Evolutionary conservation across 352 stramenopile species (phyloP).

Genomic region (Blastocystis hominis): DNA sequence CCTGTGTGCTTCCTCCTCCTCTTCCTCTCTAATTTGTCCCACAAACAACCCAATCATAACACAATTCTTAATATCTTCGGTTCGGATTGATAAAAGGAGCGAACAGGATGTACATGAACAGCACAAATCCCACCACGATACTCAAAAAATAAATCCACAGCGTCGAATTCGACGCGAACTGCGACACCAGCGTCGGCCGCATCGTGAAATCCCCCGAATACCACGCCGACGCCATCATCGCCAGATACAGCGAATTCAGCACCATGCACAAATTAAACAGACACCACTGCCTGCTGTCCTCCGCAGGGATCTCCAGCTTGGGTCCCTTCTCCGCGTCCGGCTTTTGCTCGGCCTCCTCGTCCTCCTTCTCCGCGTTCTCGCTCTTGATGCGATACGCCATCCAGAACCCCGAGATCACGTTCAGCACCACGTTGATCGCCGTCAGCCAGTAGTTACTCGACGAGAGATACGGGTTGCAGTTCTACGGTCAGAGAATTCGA

Average conservation of each 20-base stretch:
- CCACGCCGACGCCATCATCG: conserved; percentile 4
- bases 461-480: not conserved
- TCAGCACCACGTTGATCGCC: not conserved
- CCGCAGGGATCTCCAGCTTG: not conserved
- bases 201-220: not conserved
- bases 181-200: not conserved
- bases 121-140: not conserved
- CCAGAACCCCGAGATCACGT: conserved; percentile 13
- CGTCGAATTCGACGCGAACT: not conserved
- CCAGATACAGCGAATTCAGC: not conserved
- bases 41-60: not conserved
- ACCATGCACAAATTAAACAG: conserved; percentile 24
- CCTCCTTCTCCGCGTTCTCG: not conserved
- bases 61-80: not conserved
- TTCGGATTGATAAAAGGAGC: not conserved
- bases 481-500: not conserved
- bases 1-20: too few species aligned
- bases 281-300: not conserved
- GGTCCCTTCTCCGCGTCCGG: not conserved
- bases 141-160: not conserved
- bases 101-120: not conserved
- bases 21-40: too few species aligned
- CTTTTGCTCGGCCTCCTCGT: not conserved
- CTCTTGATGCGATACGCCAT: not conserved
- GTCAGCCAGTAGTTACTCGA: not conserved